Evolutionary conservation across 208 protist genomes (phyloP).

Genomic region (Novymonas esmeraldas): DNA sequence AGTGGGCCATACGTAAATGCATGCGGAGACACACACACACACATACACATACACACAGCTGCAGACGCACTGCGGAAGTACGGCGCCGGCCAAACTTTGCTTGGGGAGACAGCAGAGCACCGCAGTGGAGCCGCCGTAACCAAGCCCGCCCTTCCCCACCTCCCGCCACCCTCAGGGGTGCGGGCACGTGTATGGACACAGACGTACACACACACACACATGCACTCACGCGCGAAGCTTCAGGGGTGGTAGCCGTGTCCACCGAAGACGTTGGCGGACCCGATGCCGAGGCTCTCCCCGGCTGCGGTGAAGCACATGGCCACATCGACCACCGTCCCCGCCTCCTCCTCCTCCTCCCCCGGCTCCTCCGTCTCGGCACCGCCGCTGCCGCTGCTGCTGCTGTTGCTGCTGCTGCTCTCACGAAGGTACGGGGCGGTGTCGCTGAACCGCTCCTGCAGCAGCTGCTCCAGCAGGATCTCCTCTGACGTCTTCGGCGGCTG

Average conservation of each 20-base stretch:
- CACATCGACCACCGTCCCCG: conserved; percentile 43
- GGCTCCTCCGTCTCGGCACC: no score
- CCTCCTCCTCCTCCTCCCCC: no score
- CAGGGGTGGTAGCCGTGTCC: conserved; percentile 73
- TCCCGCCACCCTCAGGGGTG: not conserved
- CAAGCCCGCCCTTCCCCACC: not conserved
- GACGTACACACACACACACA: no score
- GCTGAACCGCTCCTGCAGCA: conserved; percentile 65
- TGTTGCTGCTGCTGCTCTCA: conserved; percentile 27
- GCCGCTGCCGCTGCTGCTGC: no score
- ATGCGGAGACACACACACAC: no score
- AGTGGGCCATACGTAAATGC: no score
- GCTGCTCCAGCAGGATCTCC: conserved; percentile 60
- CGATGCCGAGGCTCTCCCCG: conserved; percentile 72
- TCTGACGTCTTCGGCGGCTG: conserved; percentile 34
- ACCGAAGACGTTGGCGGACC: conserved; percentile 66
- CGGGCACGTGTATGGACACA: no score
- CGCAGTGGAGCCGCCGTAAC: no score
- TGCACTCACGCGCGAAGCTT: no score
- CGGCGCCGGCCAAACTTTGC: not conserved
- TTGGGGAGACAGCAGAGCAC: not conserved
- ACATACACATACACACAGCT: not conserved
- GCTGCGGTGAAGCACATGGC: conserved; percentile 78
- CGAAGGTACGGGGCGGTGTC: conserved; percentile 27
- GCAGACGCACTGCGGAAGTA: not conserved